Conservation (phyloP, 805 yeast species). For the Zygoascus ofunaensis region DNA sequence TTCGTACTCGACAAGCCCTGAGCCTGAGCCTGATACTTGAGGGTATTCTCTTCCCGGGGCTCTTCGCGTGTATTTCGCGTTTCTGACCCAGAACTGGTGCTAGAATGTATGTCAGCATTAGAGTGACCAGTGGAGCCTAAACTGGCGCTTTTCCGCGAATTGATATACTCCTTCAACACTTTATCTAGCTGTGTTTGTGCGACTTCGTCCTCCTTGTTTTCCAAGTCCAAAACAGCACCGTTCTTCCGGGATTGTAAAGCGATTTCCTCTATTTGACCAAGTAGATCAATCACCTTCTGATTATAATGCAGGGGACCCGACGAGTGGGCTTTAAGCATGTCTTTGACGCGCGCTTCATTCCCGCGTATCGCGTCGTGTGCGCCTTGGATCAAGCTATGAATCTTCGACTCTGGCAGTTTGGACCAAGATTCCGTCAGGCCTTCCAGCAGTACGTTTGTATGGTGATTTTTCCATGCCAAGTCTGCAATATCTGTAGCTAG, state of each 20-base stretch:
- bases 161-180: not conserved
- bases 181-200: not conserved
- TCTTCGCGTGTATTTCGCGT: not conserved
- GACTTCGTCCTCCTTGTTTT: not conserved
- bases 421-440: not conserved
- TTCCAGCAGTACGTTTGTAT: not conserved
- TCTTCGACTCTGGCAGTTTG: not conserved
- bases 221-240: too few relatives aligned
- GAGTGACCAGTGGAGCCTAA: not conserved
- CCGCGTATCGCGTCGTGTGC: not conserved
- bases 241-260: not conserved
- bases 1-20: too few relatives aligned
- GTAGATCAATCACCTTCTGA: not conserved
- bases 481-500: not conserved
- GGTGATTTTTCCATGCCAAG: not conserved
- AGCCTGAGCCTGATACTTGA: too few relatives aligned
- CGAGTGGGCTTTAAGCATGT: not conserved
- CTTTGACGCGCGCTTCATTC: not conserved
- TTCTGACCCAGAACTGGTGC: not conserved
- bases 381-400: not conserved
- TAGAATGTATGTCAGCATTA: too few relatives aligned
- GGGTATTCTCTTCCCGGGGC: too few relatives aligned
- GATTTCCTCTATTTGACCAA: not conserved
- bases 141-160: not conserved
- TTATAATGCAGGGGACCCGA: not conserved